Evolutionary conservation across 257 asterid genomes (phyloP), one percentile per base, ranked within the genome.

Genomic region (Solanum tarijense): DNA sequence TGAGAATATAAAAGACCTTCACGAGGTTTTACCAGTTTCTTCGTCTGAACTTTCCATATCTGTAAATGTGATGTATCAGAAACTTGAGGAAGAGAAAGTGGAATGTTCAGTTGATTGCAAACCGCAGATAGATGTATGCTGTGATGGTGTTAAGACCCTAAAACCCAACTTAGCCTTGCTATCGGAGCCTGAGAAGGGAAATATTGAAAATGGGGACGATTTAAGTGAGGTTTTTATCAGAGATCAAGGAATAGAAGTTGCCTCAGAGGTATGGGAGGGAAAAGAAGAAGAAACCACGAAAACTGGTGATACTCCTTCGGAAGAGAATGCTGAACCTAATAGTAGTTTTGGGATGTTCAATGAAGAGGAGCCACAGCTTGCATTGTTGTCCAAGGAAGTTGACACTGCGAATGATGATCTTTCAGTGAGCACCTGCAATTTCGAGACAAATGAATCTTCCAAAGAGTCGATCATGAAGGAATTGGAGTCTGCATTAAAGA

Each of bases 1-100:
- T 6, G 99, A 95, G 87, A 92, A 91, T 66, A 87, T 92, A 82
- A 95, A 96, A 91, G 98, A 95, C 87, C 98, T 95, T 89, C 98
- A 95, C 48, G 99, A 96, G 91, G 92, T 96, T 89, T 91, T 94
- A 89, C 95, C 96, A 8, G 35, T 69, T 41, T 86, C 95, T 60
- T 93, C 87, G 31, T 91, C 96, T 1, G 94, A 92, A 71, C 88
- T 93, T 32, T 91, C 94, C 83, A 91, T 94, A 86, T 91, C 98
- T 2, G 93, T 93, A 86, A 91, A 92, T 88, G 71, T 94, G 83
- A 92, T 96, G 31, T 94, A 93, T 85, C 92, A 91, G 88, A 97
- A 95, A 90, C 90, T 94, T 87, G 97, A 95, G 89, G 97, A 93
- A 91, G 94, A 89, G 88, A 82, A 83, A 84, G 86, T 89, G 76